These are phyloP conservation scores for Monilinia laxa DNA, from an alignment of 2,329 filamentous ascomycete genomes.

Conservation along the genomic window DNA sequence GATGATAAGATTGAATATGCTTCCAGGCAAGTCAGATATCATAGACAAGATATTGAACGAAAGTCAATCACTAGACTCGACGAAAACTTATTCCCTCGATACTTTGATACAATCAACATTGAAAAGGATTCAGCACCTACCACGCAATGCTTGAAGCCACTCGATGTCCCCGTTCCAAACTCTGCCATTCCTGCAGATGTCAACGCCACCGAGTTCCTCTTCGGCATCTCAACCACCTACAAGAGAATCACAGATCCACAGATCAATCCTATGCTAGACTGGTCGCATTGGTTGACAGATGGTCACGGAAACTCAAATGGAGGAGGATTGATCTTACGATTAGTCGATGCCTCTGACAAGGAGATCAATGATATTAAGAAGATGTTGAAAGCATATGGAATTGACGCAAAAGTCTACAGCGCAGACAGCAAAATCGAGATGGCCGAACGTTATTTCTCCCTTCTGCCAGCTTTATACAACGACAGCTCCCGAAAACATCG, in stretches of 20 bases:
- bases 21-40: constrained; percentile 55
- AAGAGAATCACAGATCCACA: constrained; percentile 52
- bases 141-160: constrained; percentile 49
- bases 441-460: constrained; percentile 57
- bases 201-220: constrained; percentile 57
- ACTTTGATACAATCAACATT: constrained; percentile 51
- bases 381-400: constrained; percentile 49
- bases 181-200: constrained; percentile 52
- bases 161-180: constrained; percentile 52
- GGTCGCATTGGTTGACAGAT: constrained; percentile 61
- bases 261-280: constrained; percentile 56
- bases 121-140: constrained; percentile 45
- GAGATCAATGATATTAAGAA: constrained; percentile 52
- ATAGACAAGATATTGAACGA: constrained; percentile 50
- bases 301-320: constrained; percentile 56
- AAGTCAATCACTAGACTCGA: constrained; percentile 53
- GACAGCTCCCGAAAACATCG: constrained; percentile 50
- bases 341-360: constrained; percentile 53
- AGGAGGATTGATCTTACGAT: constrained; percentile 54
- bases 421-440: constrained; percentile 55
- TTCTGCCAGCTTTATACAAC: constrained; percentile 55
- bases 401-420: constrained; percentile 58
- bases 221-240: constrained; percentile 59
- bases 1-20: constrained; percentile 55
- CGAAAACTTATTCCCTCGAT: constrained; percentile 48